Conservation (phyloP, 1,139 yeast genomes). For the Saccharomycopsis phalli region DNA sequence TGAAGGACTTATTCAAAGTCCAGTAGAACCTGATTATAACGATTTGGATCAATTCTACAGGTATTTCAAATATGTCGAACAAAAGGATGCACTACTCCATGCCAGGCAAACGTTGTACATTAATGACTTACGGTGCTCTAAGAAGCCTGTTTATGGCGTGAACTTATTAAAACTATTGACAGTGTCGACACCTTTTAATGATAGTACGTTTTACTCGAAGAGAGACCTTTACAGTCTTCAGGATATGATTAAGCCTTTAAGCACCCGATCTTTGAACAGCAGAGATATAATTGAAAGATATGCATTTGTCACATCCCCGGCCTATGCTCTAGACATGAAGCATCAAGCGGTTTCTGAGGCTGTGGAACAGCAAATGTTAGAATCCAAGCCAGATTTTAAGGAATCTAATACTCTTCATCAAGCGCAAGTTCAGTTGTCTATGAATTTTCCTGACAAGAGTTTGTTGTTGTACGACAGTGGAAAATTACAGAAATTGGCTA, state of each 20-base stretch:
- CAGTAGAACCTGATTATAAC: slow-evolving; percentile 34
- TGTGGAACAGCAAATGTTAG: slow-evolving; percentile 29
- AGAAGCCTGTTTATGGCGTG: slow-evolving; percentile 49
- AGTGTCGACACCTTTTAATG: slow-evolving; percentile 16
- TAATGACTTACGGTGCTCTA: slow-evolving; percentile 53
- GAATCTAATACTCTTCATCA: slow-evolving; percentile 64
- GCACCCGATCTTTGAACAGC: slow-evolving; percentile 30
- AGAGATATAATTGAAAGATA: slow-evolving; percentile 56
- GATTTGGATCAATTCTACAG: slow-evolving; percentile 55
- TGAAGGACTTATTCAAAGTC: slow-evolving; percentile 26
- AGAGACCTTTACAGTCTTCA: slow-evolving; percentile 12
- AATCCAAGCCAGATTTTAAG: slow-evolving; percentile 30
- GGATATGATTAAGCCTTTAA: slow-evolving; percentile 29
- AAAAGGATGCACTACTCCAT: slow-evolving; percentile 40
- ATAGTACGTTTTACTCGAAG: slow-evolving; percentile 1
- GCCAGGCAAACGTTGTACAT: slow-evolving; percentile 53
- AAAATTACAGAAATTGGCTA: slow-evolving; percentile 78
- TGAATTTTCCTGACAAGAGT: slow-evolving; percentile 94
- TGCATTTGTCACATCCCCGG: slow-evolving; percentile 84
- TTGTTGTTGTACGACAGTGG: slow-evolving; percentile 95
- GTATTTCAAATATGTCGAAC: slow-evolving; percentile 43
- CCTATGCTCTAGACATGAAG: slow-evolving; percentile 68
- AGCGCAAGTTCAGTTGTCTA: slow-evolving; percentile 77
- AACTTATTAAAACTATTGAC: slow-evolving; percentile 31
- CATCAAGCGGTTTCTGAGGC: slow-evolving; percentile 42